Percentiles rank a stretch among this genome's conserved stretches.
phyloP scores from a whole-genome alignment of 2,329 filamentous ascomycete species.

The Aspergillus sclerotialis region DNA sequence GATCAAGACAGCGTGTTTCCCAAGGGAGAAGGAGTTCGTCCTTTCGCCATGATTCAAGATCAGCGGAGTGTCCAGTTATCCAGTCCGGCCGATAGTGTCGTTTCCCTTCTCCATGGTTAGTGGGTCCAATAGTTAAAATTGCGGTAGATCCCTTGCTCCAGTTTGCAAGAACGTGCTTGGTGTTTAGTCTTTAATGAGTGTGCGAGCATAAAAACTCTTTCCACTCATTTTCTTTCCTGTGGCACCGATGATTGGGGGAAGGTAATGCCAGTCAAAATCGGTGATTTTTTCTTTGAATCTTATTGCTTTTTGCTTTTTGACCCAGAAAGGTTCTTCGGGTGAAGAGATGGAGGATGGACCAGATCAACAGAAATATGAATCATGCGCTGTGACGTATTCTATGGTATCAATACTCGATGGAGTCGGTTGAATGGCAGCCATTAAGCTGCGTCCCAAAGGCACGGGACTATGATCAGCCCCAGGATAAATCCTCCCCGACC shows the following conservation, averaged over 20 bases:
- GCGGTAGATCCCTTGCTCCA: neutral
- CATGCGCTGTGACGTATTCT: neutral
- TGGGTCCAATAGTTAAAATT: neutral
- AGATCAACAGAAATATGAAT: no score
- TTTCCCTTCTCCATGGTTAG: neutral
- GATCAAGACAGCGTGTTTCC: neutral
- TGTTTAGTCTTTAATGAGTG: neutral
- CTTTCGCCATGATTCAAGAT: no score
- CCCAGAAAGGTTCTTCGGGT: neutral
- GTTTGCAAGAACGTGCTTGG: neutral
- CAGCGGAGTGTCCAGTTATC: no score
- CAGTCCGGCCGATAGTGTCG: neutral
- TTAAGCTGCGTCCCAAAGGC: conserved; percentile 3
- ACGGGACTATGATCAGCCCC: conserved; percentile 5
- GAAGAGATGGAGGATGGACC: no score
- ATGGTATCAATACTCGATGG: neutral
- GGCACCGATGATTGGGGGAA: no score
- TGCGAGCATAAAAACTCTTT: no score
- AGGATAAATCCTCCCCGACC: neutral
- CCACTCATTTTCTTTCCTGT: no score
- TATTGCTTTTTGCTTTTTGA: no score
- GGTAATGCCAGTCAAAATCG: no score
- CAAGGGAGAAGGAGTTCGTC: no score
- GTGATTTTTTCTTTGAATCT: no score
- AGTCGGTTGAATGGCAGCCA: neutral